These are phyloP conservation scores for Starmera caribaea DNA, from an alignment of 805 yeast species.

Conservation along the genomic window DNA sequence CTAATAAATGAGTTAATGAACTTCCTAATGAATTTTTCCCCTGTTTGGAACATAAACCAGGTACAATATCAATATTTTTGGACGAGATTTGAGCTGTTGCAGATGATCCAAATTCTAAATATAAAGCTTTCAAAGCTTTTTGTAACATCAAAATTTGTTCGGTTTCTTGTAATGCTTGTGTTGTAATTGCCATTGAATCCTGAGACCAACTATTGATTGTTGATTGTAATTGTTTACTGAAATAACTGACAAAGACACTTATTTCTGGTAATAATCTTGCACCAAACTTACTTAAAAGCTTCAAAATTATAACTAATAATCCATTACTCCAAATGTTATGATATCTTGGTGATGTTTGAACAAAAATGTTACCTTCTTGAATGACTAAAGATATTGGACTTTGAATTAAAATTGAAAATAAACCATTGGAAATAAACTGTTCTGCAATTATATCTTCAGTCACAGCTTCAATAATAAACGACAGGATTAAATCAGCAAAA, in stretches of 20 bases:
- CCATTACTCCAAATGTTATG: slow-evolving; percentile 87
- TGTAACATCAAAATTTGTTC: slow-evolving; percentile 59
- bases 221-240: slow-evolving; percentile 53
- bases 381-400: slow-evolving; percentile 62
- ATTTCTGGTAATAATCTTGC: slow-evolving; percentile 53
- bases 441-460: slow-evolving; percentile 56
- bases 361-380: slow-evolving; percentile 53
- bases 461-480: slow-evolving; percentile 61
- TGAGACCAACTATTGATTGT: slow-evolving; percentile 64
- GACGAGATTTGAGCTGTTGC: slow-evolving; percentile 9
- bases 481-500: slow-evolving; percentile 62
- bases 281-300: slow-evolving; percentile 54
- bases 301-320: slow-evolving; percentile 54
- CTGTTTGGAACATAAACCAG: slow-evolving; percentile 52
- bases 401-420: slow-evolving; percentile 60
- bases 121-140: slow-evolving; percentile 43
- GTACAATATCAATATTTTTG: slow-evolving; percentile 26
- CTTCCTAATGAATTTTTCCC: slow-evolving; percentile 52
- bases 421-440: slow-evolving; percentile 50
- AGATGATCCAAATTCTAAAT: slow-evolving; percentile 38
- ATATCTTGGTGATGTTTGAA: slow-evolving; percentile 41
- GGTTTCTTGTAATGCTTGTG: slow-evolving; percentile 49
- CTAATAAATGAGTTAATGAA: slow-evolving; percentile 60
- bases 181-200: slow-evolving; percentile 39
- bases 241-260: slow-evolving; percentile 51